Evolutionary conservation across 306 rosid genomes (phyloP).

Genomic region (Pyrus betulifolia): DNA sequence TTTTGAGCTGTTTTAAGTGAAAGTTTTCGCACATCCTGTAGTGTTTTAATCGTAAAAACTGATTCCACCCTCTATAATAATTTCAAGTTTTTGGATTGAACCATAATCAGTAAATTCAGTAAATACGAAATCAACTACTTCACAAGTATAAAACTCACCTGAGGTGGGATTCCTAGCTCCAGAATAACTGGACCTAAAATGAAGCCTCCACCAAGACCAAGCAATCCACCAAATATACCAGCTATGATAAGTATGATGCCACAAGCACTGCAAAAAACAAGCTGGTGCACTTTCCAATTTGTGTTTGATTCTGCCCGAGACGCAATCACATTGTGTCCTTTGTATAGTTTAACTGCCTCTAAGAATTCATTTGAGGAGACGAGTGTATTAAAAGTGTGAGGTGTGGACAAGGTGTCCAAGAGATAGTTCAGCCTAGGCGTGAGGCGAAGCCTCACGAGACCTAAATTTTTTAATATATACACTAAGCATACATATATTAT

Average conservation of each 20-base stretch:
- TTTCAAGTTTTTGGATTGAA: no score
- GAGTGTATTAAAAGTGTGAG: no score
- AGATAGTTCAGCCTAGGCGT: no score
- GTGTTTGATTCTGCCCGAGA: conserved; percentile 40
- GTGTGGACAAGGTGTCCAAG: no score
- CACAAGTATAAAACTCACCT: conserved; percentile 21
- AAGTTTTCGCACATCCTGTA: background rate
- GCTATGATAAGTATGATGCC: conserved; percentile 31
- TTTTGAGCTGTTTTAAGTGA: no score
- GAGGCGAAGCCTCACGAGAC: no score
- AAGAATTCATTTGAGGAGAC: background rate
- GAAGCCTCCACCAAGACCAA: conserved; percentile 79
- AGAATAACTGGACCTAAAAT: conserved; percentile 80
- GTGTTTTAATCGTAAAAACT: no score
- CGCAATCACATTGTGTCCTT: conserved; percentile 47
- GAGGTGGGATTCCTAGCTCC: conserved; percentile 82
- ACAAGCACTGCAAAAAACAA: conserved; percentile 33
- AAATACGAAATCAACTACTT: background rate
- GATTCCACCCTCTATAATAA: no score
- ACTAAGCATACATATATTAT: no score
- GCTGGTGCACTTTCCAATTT: conserved; percentile 30
- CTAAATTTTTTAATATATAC: no score
- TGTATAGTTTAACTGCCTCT: conserved; percentile 54
- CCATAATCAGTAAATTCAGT: background rate
- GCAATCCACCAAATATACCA: conserved; percentile 72